Evolutionary conservation across 441 rosid genomes (phyloP), one percentile per base, ranked within the genome.

Genomic region (Populus hybrid): DNA sequence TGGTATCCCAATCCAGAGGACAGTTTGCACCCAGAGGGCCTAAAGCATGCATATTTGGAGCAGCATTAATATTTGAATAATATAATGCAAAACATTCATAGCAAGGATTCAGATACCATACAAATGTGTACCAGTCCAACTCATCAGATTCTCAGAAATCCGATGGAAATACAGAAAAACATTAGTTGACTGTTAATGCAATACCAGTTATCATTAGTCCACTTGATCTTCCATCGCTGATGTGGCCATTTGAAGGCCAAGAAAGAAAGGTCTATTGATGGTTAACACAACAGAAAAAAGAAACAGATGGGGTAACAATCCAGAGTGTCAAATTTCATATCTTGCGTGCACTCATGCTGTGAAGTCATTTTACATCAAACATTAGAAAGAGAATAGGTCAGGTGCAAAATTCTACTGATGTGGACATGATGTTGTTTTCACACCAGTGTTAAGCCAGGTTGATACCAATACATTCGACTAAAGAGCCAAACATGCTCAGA

Each of bases 1-100:
- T 89, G 8, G 94, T 89, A 75, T 92, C 98, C 99, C 99, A 95
- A 77, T 92, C 94, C 81, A 95, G 81, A 78, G 95, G 99, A 85
- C 97, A 93, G 74, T 93, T 93, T 73, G 90, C 84, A 80, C 99
- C 98, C 46, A 92, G 82, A 70, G 92, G 93, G 85, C 99, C 99
- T 95, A 83, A 83, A 85, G 79, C 81, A 50, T 14, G 80, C 81
- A 85, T 73, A 80, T 81, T 14, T 63, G 42, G 46, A 69, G 65
- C 32, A 75, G 30, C 79, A 69, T 75, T 34, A 74, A 61, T 64
- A 53, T 28, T 69, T 61, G n/a, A 6, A 18, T 50, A 16, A 14
- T 50, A 71, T 71, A 14, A 75, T 63, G 42, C 8, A 18, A 66
- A 1, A 66, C 30, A 66, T 8, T 11, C 57, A 50, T 50, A 50